Evolutionary conservation across 2,329 filamentous ascomycete species (phyloP), one percentile per base, ranked within the genome.

Genomic region (Ustulina deusta): DNA sequence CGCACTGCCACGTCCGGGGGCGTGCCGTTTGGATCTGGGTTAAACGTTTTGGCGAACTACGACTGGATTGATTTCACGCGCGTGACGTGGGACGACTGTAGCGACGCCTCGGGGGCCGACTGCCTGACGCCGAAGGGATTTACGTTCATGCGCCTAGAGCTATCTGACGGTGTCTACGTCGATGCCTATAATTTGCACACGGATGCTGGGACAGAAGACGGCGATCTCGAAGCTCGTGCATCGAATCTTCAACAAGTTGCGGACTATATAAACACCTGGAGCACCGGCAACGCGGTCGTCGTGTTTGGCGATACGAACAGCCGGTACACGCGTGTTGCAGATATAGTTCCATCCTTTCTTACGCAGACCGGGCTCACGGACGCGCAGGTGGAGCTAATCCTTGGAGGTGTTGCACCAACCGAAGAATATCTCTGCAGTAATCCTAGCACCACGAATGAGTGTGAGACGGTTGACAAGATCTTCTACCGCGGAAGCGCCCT

Each of bases 61-160:
- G 74, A 83, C 69, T 91, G 84, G 83, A 77, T 85, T 6, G 83
- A 85, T 68, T 87, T 88, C 71, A 78, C 81, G 49, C 85, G 89
- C 15, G 79, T 84, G 56, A 87, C 89, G 73, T 92, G 90, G 89
- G 77, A 82, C 27, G 80, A 75, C 2, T 91, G 89, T 78, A 87
- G 85, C 65, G 77, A 87, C 73, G 83, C 83, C 40, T 87, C 85
- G 0, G 83, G 83, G 0, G 73, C 77, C 0, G 90, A 92, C 76
- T 91, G 90, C 75, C 79, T 91, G 69, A 91, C 89, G 0, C 90
- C 89, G 25, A 92, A 92, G 78, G 90, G 90, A 15, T 91, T 91
- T 77, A 91, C 89, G 0, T 88, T 88, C 55, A 90, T 91, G 88
- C 85, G 88, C 13, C 77, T 85, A 46, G 78, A 82, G 22, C 71